Percentiles rank a stretch among this genome's conserved stretches.
These are phyloP conservation scores for Dacryopinax spathularia DNA, from an alignment of 768 basidiomycete species.

Conservation along the genomic window DNA sequence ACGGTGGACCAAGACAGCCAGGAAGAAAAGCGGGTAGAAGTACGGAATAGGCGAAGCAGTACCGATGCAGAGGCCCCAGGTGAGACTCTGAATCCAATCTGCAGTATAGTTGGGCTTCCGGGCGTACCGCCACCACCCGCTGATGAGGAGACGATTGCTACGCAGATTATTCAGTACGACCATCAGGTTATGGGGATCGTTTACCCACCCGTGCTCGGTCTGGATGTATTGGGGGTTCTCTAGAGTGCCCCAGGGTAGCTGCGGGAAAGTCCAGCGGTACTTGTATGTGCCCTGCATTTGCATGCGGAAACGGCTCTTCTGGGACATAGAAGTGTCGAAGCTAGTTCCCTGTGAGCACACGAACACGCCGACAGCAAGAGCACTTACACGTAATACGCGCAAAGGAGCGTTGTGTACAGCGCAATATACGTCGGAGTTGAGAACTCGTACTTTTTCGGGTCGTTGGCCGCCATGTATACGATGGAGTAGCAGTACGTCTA, in stretches of 20 bases:
- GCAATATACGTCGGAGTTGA: slow-evolving; percentile 57
- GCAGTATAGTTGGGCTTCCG: slow-evolving; percentile 96
- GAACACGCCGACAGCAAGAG: background rate
- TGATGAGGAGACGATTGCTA: slow-evolving; percentile 78
- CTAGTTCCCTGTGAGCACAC: slow-evolving; percentile 25
- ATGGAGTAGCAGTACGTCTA: slow-evolving; percentile 95
- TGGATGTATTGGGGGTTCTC: slow-evolving; percentile 83
- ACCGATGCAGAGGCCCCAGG: slow-evolving; percentile 71
- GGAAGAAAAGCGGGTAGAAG: slow-evolving; percentile 95
- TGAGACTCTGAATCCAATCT: slow-evolving; percentile 75
- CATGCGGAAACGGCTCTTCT: slow-evolving; percentile 97
- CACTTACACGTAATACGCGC: slow-evolving; percentile 73
- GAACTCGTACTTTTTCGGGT: slow-evolving; percentile 76
- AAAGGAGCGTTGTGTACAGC: slow-evolving; percentile 61
- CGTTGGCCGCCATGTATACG: slow-evolving; percentile 92
- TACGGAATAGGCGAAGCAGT: slow-evolving; percentile 73
- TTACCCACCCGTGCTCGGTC: slow-evolving; percentile 72
- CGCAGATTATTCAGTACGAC: background rate
- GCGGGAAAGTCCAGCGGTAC: slow-evolving; percentile 87
- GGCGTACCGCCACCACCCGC: slow-evolving; percentile 88
- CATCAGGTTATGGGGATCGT: background rate
- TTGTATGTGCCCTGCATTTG: slow-evolving; percentile 76
- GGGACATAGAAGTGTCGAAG: slow-evolving; percentile 90
- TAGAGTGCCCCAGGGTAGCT: slow-evolving; percentile 67
- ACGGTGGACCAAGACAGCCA: slow-evolving; percentile 80